A percentile compares a stretch with the other conserved stretches of the same genome.
Conservation (phyloP, 148 eudicot genomes). For the Chenopodium suecicum region DNA sequence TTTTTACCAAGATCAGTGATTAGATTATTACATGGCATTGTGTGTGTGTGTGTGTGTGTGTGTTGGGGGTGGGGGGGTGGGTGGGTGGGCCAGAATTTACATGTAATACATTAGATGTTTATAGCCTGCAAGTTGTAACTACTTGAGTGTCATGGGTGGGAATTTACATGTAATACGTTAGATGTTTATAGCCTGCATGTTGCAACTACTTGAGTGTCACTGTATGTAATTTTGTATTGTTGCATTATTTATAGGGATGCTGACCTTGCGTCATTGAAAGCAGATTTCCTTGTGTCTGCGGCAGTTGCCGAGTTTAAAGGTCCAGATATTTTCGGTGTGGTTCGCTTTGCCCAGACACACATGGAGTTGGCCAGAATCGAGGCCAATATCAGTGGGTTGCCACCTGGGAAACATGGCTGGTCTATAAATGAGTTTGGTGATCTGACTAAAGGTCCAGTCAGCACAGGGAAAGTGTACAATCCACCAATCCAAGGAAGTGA, state of each 20-base stretch:
- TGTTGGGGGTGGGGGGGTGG: no score
- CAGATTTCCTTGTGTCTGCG: constrained; percentile 94
- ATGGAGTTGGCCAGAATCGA: constrained; percentile 94
- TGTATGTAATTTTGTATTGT: not conserved
- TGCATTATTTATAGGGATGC: not conserved
- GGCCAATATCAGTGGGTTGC: constrained; percentile 81
- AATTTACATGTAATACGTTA: not conserved
- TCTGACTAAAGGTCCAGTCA: constrained; percentile 76
- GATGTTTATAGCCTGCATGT: not conserved
- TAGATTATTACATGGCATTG: not conserved
- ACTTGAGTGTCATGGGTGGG: not conserved
- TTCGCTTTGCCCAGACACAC: constrained; percentile 80
- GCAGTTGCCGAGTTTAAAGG: constrained; percentile 98
- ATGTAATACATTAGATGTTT: not conserved
- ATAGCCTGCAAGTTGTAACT: not conserved
- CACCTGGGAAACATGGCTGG: constrained; percentile 92
- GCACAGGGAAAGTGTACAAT: constrained; percentile 86
- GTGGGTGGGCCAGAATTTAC: not conserved
- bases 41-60: no score
- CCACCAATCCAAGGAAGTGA: constrained; percentile 37
- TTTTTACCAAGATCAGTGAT: not conserved
- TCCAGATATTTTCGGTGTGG: constrained; percentile 84
- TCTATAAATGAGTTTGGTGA: constrained; percentile 93
- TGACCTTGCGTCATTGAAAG: constrained; percentile 8
- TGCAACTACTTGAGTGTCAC: not conserved